These are phyloP conservation scores for Abrus precatorius DNA, from an alignment of 306 rosid species.

Conservation along the genomic window DNA sequence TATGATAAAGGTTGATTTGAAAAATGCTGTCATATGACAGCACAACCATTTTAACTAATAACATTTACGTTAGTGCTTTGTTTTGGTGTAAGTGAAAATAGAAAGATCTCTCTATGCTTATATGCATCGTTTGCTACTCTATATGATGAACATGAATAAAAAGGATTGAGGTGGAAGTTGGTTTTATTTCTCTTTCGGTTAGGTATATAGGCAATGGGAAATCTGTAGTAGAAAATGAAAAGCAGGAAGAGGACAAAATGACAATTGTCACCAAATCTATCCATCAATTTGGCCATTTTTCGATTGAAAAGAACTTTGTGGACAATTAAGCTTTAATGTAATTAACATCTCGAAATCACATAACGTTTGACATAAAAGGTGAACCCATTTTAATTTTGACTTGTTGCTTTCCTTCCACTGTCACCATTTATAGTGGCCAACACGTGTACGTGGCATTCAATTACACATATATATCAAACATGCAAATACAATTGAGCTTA, in stretches of 20 bases:
- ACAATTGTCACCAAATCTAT: not conserved
- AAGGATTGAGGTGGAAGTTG: too few species aligned
- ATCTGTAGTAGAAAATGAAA: not conserved
- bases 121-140: too few species aligned
- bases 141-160: too few species aligned
- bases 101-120: too few species aligned
- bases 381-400: not conserved
- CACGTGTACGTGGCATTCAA: slow-evolving; percentile 5
- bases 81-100: too few species aligned
- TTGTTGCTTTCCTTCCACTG: not conserved
- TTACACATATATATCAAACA: not conserved
- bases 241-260: not conserved
- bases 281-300: not conserved
- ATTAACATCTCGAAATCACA: not conserved
- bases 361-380: not conserved
- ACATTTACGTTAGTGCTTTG: too few species aligned
- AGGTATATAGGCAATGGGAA: not conserved
- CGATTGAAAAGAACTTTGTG: not conserved
- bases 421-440: not conserved
- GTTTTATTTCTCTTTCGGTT: not conserved
- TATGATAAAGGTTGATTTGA: too few species aligned
- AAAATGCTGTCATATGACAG: too few species aligned
- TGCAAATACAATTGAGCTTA: too few species aligned
- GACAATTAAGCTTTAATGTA: not conserved
- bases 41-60: too few species aligned